phyloP scores from a whole-genome alignment of 192 early-diverging fungal genomes.

The Mortierella antarctica region DNA sequence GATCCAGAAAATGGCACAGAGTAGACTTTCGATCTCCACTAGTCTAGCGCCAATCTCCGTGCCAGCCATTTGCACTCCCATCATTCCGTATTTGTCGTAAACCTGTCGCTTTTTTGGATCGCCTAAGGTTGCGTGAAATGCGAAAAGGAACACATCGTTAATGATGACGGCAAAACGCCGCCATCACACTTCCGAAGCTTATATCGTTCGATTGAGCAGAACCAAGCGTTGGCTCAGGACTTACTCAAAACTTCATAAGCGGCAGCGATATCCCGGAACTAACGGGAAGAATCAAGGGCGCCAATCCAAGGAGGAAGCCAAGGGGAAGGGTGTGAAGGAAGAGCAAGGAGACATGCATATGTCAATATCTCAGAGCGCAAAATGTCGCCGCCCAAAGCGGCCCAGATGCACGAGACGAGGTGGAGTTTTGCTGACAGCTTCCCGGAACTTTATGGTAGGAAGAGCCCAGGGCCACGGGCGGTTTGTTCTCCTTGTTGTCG shows the following conservation, averaged over 20 bases:
- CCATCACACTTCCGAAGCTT: not conserved
- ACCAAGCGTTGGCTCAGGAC: constrained; percentile 1
- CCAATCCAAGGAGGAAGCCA: too few species aligned
- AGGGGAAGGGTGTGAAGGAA: not conserved
- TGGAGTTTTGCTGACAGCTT: too few species aligned
- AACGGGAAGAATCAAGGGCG: not conserved
- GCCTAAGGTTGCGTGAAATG: constrained; percentile 23
- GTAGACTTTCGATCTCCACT: constrained; percentile 71
- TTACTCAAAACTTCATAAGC: constrained; percentile 85
- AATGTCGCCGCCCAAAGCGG: too few species aligned
- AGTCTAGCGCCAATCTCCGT: constrained; percentile 73
- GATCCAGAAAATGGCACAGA: constrained; percentile 67
- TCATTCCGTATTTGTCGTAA: constrained; percentile 91
- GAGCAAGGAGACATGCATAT: not conserved
- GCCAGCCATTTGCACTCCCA: constrained; percentile 81
- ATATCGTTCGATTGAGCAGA: not conserved
- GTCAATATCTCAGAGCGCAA: not conserved
- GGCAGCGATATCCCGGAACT: constrained; percentile 88
- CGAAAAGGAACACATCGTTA: too few species aligned
- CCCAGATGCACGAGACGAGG: too few species aligned
- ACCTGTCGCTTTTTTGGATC: constrained; percentile 86
- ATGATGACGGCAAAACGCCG: too few species aligned
- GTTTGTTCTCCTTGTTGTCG: too few species aligned
- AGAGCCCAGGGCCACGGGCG: too few species aligned
- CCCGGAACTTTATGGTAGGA: too few species aligned